Evolutionary conservation across 2,329 filamentous ascomycete genomes (phyloP).

Genomic region (Cryphonectria nitschkei): DNA sequence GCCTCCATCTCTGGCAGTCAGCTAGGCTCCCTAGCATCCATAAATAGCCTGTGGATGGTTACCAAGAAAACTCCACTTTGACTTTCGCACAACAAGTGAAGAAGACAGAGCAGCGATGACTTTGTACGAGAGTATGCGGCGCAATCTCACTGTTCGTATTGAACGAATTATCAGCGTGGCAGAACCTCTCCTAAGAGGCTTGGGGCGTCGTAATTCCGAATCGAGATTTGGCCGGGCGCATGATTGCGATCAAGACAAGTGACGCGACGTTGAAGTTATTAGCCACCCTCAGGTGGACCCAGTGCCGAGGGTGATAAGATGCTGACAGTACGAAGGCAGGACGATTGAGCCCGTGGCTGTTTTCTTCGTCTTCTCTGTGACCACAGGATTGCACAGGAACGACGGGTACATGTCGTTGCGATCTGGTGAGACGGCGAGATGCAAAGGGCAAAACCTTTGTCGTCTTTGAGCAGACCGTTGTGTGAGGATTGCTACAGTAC

Average conservation of each 20-base stretch:
- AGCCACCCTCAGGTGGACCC: background rate
- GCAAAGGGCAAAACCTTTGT: background rate
- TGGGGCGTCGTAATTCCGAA: background rate
- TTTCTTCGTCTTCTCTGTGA: constrained; percentile 5
- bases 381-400: background rate
- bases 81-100: too few relatives aligned
- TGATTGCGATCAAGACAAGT: background rate
- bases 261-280: background rate
- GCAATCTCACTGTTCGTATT: constrained; percentile 4
- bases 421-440: background rate
- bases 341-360: background rate
- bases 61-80: background rate
- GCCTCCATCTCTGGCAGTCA: background rate
- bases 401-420: background rate
- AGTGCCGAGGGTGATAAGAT: background rate
- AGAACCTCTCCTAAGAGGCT: constrained; percentile 12
- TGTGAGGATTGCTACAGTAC: background rate
- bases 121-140: background rate
- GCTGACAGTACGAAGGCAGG: background rate
- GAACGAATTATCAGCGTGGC: constrained; percentile 10
- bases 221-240: background rate
- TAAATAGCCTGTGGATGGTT: background rate
- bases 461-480: background rate
- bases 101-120: background rate
- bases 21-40: background rate